Evolutionary conservation across 306 rosid genomes (phyloP).

Genomic region (Corylus avellana): DNA sequence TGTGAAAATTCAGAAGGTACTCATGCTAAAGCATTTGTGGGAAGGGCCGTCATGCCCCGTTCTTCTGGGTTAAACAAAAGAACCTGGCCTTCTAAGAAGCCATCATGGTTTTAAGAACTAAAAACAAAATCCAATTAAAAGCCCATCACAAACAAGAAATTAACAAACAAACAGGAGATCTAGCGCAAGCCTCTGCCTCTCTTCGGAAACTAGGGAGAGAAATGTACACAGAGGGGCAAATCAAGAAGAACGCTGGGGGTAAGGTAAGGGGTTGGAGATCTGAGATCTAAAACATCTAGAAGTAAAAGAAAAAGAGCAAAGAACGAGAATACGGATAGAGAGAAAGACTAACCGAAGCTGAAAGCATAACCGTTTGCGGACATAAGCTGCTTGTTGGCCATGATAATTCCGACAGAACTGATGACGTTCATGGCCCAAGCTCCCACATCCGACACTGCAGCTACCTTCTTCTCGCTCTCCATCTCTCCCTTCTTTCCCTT

Average conservation of each 20-base stretch:
- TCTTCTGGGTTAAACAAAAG: background rate
- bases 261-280: background rate
- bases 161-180: background rate
- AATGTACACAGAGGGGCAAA: background rate
- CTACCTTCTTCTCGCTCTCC: slow-evolving; percentile 74
- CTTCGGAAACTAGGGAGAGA: too few species aligned
- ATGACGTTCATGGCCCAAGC: slow-evolving; percentile 92
- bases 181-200: background rate
- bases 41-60: background rate
- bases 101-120: background rate
- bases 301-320: slow-evolving; percentile 17
- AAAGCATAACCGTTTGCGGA: slow-evolving; percentile 72
- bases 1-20: background rate
- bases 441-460: slow-evolving; percentile 70
- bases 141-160: background rate
- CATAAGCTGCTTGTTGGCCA: slow-evolving; percentile 96
- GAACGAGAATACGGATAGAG: background rate
- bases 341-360: slow-evolving; percentile 55
- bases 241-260: background rate
- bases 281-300: background rate
- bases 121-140: background rate
- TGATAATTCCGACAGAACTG: slow-evolving; percentile 88
- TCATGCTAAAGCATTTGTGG: background rate
- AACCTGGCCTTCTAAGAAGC: background rate
- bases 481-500: slow-evolving; percentile 26